Base-by-base conservation (phyloP, 139 green algal species). In the Monoraphidium neglectum region DNA sequence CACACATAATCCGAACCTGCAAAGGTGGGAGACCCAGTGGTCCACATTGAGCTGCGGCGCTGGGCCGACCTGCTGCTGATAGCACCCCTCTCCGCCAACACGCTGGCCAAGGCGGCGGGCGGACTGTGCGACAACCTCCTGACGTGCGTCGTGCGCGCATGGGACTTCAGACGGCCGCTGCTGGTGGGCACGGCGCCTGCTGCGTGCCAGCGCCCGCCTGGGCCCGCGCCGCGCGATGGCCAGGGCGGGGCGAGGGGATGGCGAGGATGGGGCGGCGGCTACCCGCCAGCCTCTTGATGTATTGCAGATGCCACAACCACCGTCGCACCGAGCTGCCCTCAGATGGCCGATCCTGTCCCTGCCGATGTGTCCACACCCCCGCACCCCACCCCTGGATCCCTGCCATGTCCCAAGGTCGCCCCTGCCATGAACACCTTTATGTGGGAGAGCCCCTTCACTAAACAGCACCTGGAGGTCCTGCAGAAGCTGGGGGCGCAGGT, bases 361-460 rank as follows among this genome's bases (percentile, higher is more conserved):
- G 10, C n/a, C 57, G 6, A 10, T 10, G 10, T 16, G 10, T 16
- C 57, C 26, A 8, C n/a, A 8, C 43, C 43, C 8, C 12, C 26
- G 6, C 6, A 16, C 16, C 12, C 57, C 10, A 5, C 28, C 26
- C 57, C 28, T 5, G 6, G 57, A 10, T 16, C 28, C 10, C 26
- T 16, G 10, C 33, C 16, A 26, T 1, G 30, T n/a, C 15, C 93
- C 46, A 77, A 98, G 81, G 82, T 97, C 15, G 91, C 94, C 0
- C 95, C 96, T 43, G 96, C 96, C 33, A 99, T 99, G 96, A 99
- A 99, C 88, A 99, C 96, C 0, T 79, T 89, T 59, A 99, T 99
- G 96, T 99, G 95, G 95, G 79, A 91, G 5, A 90, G 74, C 70
- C 90, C 90, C 18, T 92, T 97, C 76, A 99, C 96, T 2, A 63